phyloP scores from a whole-genome alignment of 2,329 filamentous ascomycete genomes.

The Mycosphaerelloides madeirae region DNA sequence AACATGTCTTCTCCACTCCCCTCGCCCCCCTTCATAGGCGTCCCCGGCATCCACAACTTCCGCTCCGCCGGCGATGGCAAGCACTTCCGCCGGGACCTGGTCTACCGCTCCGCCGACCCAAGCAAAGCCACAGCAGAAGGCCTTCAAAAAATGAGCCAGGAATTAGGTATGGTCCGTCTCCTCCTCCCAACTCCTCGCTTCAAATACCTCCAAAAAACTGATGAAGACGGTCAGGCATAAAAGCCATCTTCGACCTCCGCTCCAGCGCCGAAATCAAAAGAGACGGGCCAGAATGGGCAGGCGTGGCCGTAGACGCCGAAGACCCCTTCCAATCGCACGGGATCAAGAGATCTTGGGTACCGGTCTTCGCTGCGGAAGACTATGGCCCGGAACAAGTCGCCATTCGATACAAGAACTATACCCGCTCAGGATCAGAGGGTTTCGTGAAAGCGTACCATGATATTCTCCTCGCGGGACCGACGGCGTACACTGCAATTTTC shows the following conservation, averaged over 20 bases:
- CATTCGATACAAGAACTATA: constrained; percentile 57
- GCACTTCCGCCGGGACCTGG: constrained; percentile 47
- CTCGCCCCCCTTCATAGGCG: constrained; percentile 34
- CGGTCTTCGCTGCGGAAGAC: constrained; percentile 60
- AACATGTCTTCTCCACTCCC: constrained; percentile 14
- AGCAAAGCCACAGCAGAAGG: constrained; percentile 53
- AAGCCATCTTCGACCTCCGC: constrained; percentile 64
- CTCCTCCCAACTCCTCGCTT: constrained; percentile 1
- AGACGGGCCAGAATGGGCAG: constrained; percentile 33
- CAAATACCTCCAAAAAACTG: neutral
- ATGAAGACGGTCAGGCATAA: constrained; percentile 49
- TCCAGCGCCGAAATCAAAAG: constrained; percentile 55
- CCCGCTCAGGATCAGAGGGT: constrained; percentile 51
- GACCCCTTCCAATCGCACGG: constrained; percentile 39
- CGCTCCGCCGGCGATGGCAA: constrained; percentile 54
- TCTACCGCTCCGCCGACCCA: constrained; percentile 68
- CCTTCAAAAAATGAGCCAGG: constrained; percentile 44
- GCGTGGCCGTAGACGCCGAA: constrained; percentile 20
- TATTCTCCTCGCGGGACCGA: constrained; percentile 54
- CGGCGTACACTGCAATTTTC: constrained; percentile 57
- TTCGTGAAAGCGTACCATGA: constrained; percentile 61
- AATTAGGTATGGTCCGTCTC: constrained; percentile 27
- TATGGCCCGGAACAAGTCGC: constrained; percentile 61
- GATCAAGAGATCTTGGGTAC: constrained; percentile 54
- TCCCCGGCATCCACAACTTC: constrained; percentile 63